Evolutionary conservation across 495 filamentous ascomycete genomes (phyloP).

Genomic region (Ramalina intermedia): DNA sequence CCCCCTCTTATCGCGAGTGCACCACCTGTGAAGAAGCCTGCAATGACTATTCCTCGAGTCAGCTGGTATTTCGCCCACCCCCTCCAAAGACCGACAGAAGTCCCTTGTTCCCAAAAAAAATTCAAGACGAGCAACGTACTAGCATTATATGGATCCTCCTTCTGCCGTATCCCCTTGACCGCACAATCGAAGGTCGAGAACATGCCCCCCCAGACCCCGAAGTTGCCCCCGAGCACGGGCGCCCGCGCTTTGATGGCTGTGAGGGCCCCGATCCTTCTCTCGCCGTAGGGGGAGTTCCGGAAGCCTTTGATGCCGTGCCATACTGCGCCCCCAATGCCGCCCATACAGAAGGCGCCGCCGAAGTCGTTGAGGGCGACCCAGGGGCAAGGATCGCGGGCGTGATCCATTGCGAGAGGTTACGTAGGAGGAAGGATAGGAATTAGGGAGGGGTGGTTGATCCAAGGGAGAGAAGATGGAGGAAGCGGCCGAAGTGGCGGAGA

Average conservation of each 20-base stretch:
- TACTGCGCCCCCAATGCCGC: constrained; percentile 81
- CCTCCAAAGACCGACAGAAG: background rate
- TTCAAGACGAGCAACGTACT: constrained; percentile 36
- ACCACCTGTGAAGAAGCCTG: constrained; percentile 94
- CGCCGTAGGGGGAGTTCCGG: constrained; percentile 77
- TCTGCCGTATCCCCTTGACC: constrained; percentile 88
- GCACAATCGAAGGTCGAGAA: constrained; percentile 94
- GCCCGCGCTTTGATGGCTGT: constrained; percentile 96
- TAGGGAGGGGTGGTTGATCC: background rate
- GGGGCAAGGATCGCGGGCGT: constrained; percentile 62
- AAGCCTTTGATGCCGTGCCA: constrained; percentile 99
- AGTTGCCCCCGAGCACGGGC: constrained; percentile 92
- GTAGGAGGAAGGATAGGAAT: no score
- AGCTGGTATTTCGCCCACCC: background rate
- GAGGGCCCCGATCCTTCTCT: constrained; percentile 86
- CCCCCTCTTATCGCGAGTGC: constrained; percentile 82
- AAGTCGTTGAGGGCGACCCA: constrained; percentile 96
- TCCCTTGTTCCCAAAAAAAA: background rate
- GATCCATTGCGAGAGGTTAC: background rate
- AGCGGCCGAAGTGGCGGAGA: background rate
- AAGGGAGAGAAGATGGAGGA: background rate
- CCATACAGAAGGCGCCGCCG: constrained; percentile 95
- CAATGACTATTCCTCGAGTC: constrained; percentile 40
- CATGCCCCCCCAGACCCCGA: constrained; percentile 91
- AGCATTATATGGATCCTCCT: constrained; percentile 95